Base-by-base conservation (phyloP, 371 early-diverging fungal genomes). In the Mucor saturninus region DNA sequence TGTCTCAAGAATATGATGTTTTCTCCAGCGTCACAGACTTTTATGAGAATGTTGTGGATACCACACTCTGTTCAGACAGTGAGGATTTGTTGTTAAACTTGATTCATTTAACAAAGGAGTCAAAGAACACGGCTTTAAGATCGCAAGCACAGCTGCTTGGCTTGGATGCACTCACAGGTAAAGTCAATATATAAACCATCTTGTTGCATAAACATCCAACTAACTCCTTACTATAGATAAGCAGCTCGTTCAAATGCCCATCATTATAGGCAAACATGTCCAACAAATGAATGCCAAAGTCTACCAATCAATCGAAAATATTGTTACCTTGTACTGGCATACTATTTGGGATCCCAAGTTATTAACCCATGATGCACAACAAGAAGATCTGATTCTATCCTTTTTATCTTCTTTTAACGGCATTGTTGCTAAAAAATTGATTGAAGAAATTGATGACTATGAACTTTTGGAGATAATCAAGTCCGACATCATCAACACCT, bases 21-120 rank as follows among this genome's bases (percentile, higher is more conserved):
- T 67, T 62, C 15, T 14, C 38, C 0, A 57, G 28, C 31, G 31
- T 56, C 2, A 32, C 65, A 15, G 61, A 65, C 15, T 58, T 71
- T 49, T 79, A 75, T 35, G 66, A 71, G 55, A 69, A 74, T 6
- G 30, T 74, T 21, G 70, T 74, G 0, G 79, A 79, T 42, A 54
- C 67, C 26, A 64, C 71, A 9, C 52, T 79, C 15, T 73, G 68
- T 51, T 50, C 72, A 1, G 66, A 75, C 39, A 69, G 74, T 50
- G 79, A 79, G 61, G 66, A 69, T 5, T 43, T 75, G 5, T 52
- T 79, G 8, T 43, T 75, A 7, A 58, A 61, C 38, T 42, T 78
- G 14, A 67, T 69, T n/a, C 73, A 74, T 45, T 15, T 58, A n/a
- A 57, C 58, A 49, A 58, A 38, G 52, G 56, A 50, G 13, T 39